Conservation (phyloP, 1,284 basidiomycete species). For the Stereum hirsutum region DNA sequence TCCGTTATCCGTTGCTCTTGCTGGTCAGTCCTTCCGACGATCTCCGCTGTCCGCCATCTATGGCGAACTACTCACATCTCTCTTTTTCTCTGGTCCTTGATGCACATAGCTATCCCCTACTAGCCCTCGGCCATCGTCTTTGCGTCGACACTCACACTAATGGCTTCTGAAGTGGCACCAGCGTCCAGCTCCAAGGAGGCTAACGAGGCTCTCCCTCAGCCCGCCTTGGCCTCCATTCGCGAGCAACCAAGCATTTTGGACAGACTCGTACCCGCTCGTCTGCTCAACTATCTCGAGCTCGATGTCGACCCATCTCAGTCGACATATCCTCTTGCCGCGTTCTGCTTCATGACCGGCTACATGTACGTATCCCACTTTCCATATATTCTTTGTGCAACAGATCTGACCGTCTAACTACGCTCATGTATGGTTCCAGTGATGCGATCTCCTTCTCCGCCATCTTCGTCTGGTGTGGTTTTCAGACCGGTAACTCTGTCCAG, state of each 20-base stretch:
- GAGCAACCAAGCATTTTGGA: neutral
- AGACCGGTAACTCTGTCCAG: conserved; percentile 70
- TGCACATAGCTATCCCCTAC: no score
- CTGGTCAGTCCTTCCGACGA: no score
- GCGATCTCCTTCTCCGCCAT: conserved; percentile 72
- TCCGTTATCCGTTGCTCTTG: no score
- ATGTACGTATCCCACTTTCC: conserved; percentile 37
- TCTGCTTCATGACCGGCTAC: conserved; percentile 84
- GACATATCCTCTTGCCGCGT: conserved; percentile 56
- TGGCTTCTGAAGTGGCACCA: no score
- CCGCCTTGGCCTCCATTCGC: conserved; percentile 1
- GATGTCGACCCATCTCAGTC: conserved; percentile 58
- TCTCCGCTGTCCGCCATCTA: neutral
- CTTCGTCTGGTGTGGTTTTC: conserved; percentile 84
- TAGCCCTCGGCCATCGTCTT: no score
- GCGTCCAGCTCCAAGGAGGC: neutral
- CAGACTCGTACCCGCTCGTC: neutral
- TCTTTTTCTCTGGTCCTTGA: neutral
- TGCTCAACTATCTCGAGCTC: conserved; percentile 6
- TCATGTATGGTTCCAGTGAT: conserved; percentile 32
- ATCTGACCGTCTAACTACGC: neutral
- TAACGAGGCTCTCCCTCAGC: conserved; percentile 7
- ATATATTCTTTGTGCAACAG: no score
- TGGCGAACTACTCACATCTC: neutral
- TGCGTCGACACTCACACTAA: no score